Conservation (phyloP, 2,329 filamentous ascomycete genomes). For the Fusarium nanum region DNA sequence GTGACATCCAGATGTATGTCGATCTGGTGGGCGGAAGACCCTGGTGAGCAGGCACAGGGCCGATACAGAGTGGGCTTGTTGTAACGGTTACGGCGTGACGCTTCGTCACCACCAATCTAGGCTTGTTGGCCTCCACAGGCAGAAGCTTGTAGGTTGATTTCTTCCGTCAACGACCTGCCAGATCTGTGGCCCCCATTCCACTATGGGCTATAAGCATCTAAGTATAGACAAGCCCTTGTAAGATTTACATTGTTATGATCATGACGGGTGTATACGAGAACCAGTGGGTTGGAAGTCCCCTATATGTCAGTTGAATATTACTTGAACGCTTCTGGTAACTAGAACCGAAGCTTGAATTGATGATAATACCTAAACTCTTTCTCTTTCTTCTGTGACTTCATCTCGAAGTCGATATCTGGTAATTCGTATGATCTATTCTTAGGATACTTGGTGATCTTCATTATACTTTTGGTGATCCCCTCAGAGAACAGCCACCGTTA, state of each 20-base stretch:
- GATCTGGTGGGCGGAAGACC: slow-evolving; percentile 32
- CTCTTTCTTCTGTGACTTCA: slow-evolving; percentile 2
- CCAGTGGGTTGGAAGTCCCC: slow-evolving; percentile 31
- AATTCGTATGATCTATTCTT: background rate
- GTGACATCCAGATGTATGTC: slow-evolving; percentile 20
- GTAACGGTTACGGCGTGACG: slow-evolving; percentile 30
- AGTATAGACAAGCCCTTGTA: slow-evolving; percentile 32
- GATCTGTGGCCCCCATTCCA: slow-evolving; percentile 8
- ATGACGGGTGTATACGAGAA: slow-evolving; percentile 39
- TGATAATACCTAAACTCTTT: slow-evolving; percentile 16
- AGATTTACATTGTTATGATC: slow-evolving; percentile 36
- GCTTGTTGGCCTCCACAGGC: slow-evolving; percentile 13
- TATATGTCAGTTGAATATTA: slow-evolving; percentile 40
- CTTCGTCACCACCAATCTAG: slow-evolving; percentile 14
- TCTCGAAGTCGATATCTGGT: slow-evolving; percentile 2
- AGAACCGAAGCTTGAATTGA: slow-evolving; percentile 23
- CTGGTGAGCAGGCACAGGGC: slow-evolving; percentile 24
- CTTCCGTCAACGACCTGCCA: slow-evolving; percentile 17
- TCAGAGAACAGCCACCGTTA: background rate
- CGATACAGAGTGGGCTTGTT: slow-evolving; percentile 32
- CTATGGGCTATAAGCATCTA: slow-evolving; percentile 21
- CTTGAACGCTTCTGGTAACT: slow-evolving; percentile 28
- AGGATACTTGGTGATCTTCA: slow-evolving; percentile 9
- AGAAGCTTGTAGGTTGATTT: slow-evolving; percentile 10
- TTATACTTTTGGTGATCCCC: slow-evolving; percentile 6